phyloP scores from a whole-genome alignment of 495 filamentous ascomycete genomes.

The Aspergillus cavernicola region DNA sequence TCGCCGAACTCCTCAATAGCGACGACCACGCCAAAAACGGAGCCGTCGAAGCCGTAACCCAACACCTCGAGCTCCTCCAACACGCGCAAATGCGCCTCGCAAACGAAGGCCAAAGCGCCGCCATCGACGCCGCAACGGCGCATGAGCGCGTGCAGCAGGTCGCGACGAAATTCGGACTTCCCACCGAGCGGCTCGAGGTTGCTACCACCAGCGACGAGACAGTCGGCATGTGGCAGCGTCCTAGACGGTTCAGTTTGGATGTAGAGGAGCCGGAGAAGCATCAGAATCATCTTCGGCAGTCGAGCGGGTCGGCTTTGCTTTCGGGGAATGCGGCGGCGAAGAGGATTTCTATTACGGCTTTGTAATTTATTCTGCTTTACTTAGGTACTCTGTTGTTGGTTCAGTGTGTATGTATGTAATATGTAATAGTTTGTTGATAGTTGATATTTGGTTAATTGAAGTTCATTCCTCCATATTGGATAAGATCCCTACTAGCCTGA shows the following conservation, averaged over 20 bases:
- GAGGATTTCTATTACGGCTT: constrained; percentile 20
- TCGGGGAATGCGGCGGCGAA: constrained; percentile 28
- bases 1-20: constrained; percentile 45
- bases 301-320: constrained; percentile 32
- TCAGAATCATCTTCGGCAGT: constrained; percentile 36
- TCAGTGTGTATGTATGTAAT: too few species aligned
- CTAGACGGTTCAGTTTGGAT: constrained; percentile 40
- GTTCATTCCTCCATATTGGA: too few species aligned
- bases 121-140: constrained; percentile 21
- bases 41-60: constrained; percentile 32
- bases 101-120: constrained; percentile 17
- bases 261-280: constrained; percentile 34
- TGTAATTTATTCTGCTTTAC: too few species aligned
- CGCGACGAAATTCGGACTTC: constrained; percentile 31
- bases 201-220: constrained; percentile 23
- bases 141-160: constrained; percentile 29
- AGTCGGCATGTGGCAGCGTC: constrained; percentile 38
- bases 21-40: constrained; percentile 36
- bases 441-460: too few species aligned
- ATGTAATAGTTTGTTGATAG: too few species aligned
- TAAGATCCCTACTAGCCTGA: too few species aligned
- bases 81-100: constrained; percentile 35
- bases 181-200: constrained; percentile 22
- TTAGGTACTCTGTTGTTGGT: too few species aligned
- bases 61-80: constrained; percentile 52